Base-by-base conservation (phyloP, 1,284 basidiomycete species). In the Mycosarcoma mackinlayi region DNA sequence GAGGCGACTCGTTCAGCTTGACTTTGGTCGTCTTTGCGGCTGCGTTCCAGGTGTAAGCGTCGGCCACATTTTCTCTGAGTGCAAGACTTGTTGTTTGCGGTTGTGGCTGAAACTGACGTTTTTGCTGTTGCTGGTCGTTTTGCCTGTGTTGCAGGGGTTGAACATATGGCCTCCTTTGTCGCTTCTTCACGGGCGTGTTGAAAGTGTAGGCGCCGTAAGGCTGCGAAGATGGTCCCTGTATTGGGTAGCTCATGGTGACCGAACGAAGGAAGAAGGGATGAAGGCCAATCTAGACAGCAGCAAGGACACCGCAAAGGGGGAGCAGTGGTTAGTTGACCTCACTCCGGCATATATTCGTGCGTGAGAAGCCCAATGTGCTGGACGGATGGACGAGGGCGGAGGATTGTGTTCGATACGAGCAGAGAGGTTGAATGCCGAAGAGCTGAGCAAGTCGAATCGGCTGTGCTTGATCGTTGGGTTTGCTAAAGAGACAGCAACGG, bases 11-110 rank as follows among this genome's bases (percentile, higher is more conserved):
- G 49, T 53, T 64, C 23, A 44, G 24, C 34, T 61, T 60, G 25
- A 50, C 37, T 28, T 66, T 71, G n/a, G 46, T 24, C 1, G 54
- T 19, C 46, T 71, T 71, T 13, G 63, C 68, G n/a, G 68, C 59
- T 1, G 59, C 68, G 42, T 71, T 71, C 68, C 68, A 71, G 9
- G 68, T 71, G 50, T 47, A 58, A 31, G 68, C 56, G 25, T 70
- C 67, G 16, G 49, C 67, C 2, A 70, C 57, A 23, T 70, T 70
- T 28, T 70, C 67, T 28, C 67, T 61, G 19, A 23, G 23, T 13
- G 31, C 7, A 5, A 47, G 21, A 11, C 48, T 38, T 2, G 45
- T 16, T 2, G 55, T 25, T n/a, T 33, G 48, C 6, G 44, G 21
- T 28, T 49, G 48, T 3, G 50, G 16, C 16, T 42, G 48, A 6